phyloP scores from a whole-genome alignment of 495 filamentous ascomycete species.

The Penicillium atrosanguineum region DNA sequence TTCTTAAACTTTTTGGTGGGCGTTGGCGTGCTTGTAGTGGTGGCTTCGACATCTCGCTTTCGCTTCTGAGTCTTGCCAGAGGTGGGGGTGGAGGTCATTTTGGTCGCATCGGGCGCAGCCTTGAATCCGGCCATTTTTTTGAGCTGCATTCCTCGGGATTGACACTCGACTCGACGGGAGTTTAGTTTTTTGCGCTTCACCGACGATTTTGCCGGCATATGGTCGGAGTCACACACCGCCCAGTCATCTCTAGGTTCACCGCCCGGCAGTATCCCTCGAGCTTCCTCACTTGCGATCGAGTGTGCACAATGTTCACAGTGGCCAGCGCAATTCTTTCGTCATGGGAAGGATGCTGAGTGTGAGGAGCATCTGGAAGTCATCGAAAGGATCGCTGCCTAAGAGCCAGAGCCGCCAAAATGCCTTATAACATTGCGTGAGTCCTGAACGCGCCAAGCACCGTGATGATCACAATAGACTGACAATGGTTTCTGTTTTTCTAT shows the following conservation, averaged over 20 bases:
- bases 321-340: slow-evolving; percentile 4
- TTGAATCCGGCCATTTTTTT: slow-evolving; percentile 29
- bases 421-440: slow-evolving; percentile 72
- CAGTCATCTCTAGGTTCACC: slow-evolving; percentile 6
- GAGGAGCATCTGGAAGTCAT: slow-evolving; percentile 1
- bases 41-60: slow-evolving; percentile 36
- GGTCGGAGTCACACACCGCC: too few relatives aligned
- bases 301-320: not conserved
- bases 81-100: slow-evolving; percentile 17
- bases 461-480: not conserved
- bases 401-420: slow-evolving; percentile 41
- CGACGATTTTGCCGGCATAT: slow-evolving; percentile 15
- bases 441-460: not conserved
- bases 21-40: slow-evolving; percentile 31
- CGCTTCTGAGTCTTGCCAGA: slow-evolving; percentile 35
- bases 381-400: slow-evolving; percentile 5
- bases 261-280: slow-evolving; percentile 3
- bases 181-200: slow-evolving; percentile 17
- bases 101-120: slow-evolving; percentile 16
- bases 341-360: slow-evolving; percentile 16
- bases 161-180: slow-evolving; percentile 4
- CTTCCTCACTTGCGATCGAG: not conserved
- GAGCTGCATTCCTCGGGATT: slow-evolving; percentile 4
- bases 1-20: slow-evolving; percentile 42
- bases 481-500: not conserved